Conservation (phyloP, 306 rosid species). For the Vicia villosa region DNA sequence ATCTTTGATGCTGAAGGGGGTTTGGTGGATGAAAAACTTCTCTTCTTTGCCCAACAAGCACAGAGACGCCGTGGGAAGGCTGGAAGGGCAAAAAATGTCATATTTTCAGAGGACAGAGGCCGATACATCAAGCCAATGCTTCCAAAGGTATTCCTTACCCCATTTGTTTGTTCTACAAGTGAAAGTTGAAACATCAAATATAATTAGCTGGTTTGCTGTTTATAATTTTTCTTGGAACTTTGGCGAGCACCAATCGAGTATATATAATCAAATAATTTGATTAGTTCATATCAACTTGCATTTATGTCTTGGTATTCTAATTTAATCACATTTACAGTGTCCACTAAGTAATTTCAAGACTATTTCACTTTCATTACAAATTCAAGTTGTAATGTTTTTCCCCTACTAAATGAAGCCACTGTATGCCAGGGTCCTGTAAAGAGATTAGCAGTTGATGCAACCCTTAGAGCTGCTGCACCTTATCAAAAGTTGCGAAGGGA, state of each 20-base stretch:
- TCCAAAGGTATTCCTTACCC: conserved; percentile 62
- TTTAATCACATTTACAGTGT: conserved; percentile 16
- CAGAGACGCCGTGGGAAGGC: conserved; percentile 92
- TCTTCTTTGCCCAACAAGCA: conserved; percentile 96
- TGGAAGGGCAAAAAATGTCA: conserved; percentile 97
- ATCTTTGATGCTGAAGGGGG: conserved; percentile 98
- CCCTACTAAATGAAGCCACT: conserved; percentile 19
- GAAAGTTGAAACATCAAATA: conserved; percentile 28
- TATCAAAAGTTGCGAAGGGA: conserved; percentile 94
- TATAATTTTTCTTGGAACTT: conserved; percentile 1
- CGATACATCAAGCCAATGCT: conserved; percentile 96
- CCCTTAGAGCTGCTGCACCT: conserved; percentile 98
- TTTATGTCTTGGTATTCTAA: conserved; percentile 5
- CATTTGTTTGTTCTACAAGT: background rate
- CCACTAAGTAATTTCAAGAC: background rate
- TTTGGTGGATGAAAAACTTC: conserved; percentile 95
- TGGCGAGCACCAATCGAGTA: background rate
- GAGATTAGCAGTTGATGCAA: conserved; percentile 98
- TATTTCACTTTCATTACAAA: conserved; percentile 2
- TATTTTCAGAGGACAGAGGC: conserved; percentile 98
- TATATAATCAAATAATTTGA: conserved; percentile 29
- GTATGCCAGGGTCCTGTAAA: conserved; percentile 78
- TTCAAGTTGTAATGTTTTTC: conserved; percentile 3
- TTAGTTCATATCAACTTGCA: conserved; percentile 9
- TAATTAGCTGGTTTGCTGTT: conserved; percentile 26